Base-by-base conservation (phyloP, 2,329 filamentous ascomycete species). In the Phoma herbarum region DNA sequence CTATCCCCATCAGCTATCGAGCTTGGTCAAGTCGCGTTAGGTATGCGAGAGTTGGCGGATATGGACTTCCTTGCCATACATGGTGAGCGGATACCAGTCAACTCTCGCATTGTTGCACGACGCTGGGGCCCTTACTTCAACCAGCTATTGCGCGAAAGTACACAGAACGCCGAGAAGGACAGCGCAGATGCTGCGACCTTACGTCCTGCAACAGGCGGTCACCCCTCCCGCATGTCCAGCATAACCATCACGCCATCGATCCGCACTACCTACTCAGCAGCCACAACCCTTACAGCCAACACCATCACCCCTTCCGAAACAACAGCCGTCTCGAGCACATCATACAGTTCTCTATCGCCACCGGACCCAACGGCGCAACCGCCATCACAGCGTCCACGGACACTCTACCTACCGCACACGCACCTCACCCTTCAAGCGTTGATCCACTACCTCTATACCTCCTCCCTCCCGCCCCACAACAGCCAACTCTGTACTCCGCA, bases 81-180 rank as follows among this genome's bases (percentile, higher is more conserved):
- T 20, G 94, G 94, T 22, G 94, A 97, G 74, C 87, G 93, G 18
- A 92, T 98, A 65, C 92, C 95, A 0, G 91, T 97, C 66, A 99
- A 96, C 77, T 98, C 95, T 7, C 88, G 93, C 57, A 86, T 99
- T 16, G 84, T 98, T 16, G 90, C 91, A 10, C 86, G 92, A 26
- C 85, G 95, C 72, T 99, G 95, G 95, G 95, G 95, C 0, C 92
- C 93, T 0, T 97, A 96, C 75, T 98, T 99, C 78, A 92, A 97
- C 55, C 92, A 96, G 73, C 84, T 99, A 1, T 83, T 98, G 10
- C 87, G 91, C 26, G 93, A 97, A 76, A 92, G 91, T 42, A 83
- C 84, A 4, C 88, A 90, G 2, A 66, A 53, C 20, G 88, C 90
- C 52, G 90, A 89, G 1, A 71, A 67, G 25, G 67, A 68, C 44